Conservation (phyloP, 108 stramenopile species). For the Nitzschia putrida region DNA sequence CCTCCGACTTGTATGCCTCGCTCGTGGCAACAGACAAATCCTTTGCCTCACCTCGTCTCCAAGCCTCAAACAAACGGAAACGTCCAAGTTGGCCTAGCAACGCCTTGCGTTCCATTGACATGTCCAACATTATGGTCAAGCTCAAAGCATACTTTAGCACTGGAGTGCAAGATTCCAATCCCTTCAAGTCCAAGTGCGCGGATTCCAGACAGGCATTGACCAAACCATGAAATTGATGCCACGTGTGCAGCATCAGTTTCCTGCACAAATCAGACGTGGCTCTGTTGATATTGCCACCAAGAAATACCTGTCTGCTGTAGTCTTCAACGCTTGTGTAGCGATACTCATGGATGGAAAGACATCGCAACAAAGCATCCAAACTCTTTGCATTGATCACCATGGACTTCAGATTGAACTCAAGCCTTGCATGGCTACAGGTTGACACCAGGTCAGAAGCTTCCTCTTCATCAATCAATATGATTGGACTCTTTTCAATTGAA, state of each 20-base stretch:
- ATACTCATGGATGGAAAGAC: conserved; percentile 63
- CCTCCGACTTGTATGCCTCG: conserved; percentile 25
- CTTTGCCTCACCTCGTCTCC: conserved; percentile 35
- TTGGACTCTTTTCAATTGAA: conserved; percentile 71
- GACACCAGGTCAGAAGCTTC: background rate
- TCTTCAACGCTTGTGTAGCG: conserved; percentile 52
- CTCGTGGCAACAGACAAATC: conserved; percentile 15
- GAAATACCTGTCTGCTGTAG: conserved; percentile 14
- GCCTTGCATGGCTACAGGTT: background rate
- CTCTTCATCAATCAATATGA: conserved; percentile 31
- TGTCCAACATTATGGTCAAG: conserved; percentile 78
- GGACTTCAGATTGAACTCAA: conserved; percentile 6
- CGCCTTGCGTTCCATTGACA: conserved; percentile 69
- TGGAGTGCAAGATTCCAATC: conserved; percentile 66
- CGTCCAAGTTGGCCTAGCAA: conserved; percentile 75
- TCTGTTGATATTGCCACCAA: conserved; percentile 8
- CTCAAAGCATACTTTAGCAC: conserved; percentile 78
- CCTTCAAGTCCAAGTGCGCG: conserved; percentile 72
- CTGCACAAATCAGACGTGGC: conserved; percentile 50
- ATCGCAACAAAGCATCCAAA: conserved; percentile 74
- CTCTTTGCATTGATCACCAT: conserved; percentile 68
- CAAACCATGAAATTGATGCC: conserved; percentile 78
- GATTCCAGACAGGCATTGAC: conserved; percentile 69
- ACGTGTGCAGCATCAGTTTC: conserved; percentile 54
- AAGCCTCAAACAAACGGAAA: conserved; percentile 63